A percentile compares a stretch with the other conserved stretches of the same genome.
phyloP scores from a whole-genome alignment of 768 basidiomycete genomes.

The Solioccasus polychromus region DNA sequence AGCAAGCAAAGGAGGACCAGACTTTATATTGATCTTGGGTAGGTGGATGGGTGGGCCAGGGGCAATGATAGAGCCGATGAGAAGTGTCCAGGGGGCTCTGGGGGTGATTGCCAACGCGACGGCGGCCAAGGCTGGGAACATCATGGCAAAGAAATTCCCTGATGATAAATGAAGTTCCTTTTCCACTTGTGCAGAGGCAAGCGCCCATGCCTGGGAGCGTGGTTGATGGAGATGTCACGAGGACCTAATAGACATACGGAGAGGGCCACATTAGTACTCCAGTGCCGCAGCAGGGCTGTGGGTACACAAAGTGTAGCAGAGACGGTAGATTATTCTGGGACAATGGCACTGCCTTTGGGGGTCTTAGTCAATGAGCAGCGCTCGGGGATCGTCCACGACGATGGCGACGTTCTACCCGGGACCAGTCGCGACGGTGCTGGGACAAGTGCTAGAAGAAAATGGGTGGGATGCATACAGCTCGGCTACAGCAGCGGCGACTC shows the following conservation, averaged over 20 bases:
- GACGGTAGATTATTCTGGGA: constrained; percentile 10
- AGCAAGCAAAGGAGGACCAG: background rate
- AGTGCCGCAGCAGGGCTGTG: background rate
- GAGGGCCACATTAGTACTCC: background rate
- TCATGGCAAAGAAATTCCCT: constrained; percentile 2
- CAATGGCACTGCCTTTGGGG: constrained; percentile 2
- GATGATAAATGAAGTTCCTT: too few relatives aligned
- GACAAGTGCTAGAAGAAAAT: constrained; percentile 50
- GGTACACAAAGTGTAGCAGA: too few relatives aligned
- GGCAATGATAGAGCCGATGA: constrained; percentile 27
- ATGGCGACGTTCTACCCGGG: constrained; percentile 44
- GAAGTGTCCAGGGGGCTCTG: constrained; percentile 21
- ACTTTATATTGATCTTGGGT: constrained; percentile 73
- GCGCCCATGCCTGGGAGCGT: constrained; percentile 11
- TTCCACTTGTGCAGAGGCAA: too few relatives aligned
- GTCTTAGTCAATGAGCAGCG: constrained; percentile 17
- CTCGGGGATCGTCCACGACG: constrained; percentile 16
- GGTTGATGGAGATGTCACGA: background rate
- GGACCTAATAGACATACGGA: background rate
- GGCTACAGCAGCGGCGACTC: constrained; percentile 12
- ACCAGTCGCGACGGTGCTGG: constrained; percentile 44
- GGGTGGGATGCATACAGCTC: constrained; percentile 38
- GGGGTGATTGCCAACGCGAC: background rate
- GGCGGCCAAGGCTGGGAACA: constrained; percentile 9
- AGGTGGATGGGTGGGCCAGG: constrained; percentile 48